phyloP scores from a whole-genome alignment of 345 rosid species.

The Psidium friedrichsthalianum region DNA sequence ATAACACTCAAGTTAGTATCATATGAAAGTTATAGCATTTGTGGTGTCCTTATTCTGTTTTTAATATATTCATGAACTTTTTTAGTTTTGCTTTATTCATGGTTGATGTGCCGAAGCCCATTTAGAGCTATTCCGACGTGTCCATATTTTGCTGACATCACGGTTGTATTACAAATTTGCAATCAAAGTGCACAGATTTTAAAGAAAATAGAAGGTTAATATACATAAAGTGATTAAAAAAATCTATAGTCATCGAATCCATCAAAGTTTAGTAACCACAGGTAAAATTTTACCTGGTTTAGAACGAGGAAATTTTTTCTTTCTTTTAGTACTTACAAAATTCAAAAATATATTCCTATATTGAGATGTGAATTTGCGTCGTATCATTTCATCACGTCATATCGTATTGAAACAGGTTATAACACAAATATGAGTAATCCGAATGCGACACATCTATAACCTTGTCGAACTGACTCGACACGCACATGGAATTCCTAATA shows the following conservation, averaged over 20 bases:
- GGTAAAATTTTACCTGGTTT: not conserved
- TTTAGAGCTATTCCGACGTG: not conserved
- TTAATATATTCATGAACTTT: not conserved
- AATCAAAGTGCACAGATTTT: not conserved
- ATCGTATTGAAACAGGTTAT: accelerated
- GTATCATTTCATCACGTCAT: not conserved
- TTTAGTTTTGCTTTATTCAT: not conserved
- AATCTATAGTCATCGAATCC: not conserved
- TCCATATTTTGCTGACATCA: not conserved
- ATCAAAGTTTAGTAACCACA: not conserved
- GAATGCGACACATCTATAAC: not conserved
- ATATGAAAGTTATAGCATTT: too few relatives aligned
- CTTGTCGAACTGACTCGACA: not conserved
- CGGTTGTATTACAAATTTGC: not conserved
- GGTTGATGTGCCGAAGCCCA: not conserved
- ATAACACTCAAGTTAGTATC: too few relatives aligned
- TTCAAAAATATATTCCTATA: not conserved
- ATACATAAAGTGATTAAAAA: not conserved
- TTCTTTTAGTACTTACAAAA: not conserved
- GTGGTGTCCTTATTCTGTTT: too few relatives aligned
- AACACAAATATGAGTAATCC: not conserved
- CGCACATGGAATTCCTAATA: not conserved
- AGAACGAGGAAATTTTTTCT: not conserved
- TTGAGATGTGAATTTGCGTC: not conserved
- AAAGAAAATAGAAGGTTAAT: not conserved